A percentile compares a stretch with the other conserved stretches of the same genome.
Conservation (phyloP, 345 rosid genomes). For the Arabidopsis thaliana region TAIR10.1 NC_003076.8:12566001-12566500, state of each 20-base stretch:
- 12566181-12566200: constrained; percentile 7
- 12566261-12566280: constrained; percentile 79
- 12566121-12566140: too few relatives aligned
- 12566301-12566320: neutral
- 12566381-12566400: constrained; percentile 62
- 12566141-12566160: too few relatives aligned
- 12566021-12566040: too few relatives aligned
- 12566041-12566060: too few relatives aligned
- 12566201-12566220: constrained; percentile 32
- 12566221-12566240: constrained; percentile 36
- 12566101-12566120: too few relatives aligned
- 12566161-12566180: too few relatives aligned
- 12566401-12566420: constrained; percentile 73
- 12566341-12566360: constrained; percentile 59
- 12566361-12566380: constrained; percentile 52
- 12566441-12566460: constrained; percentile 59
- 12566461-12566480: constrained; percentile 49
- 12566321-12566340: constrained; percentile 42
- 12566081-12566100: too few relatives aligned
- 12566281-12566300: constrained; percentile 39
- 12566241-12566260: constrained; percentile 57
- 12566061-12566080: too few relatives aligned
- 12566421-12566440: constrained; percentile 67
- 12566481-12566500: neutral
- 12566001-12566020: too few relatives aligned